Evolutionary conservation across 129 eudicot species (phyloP).

Genomic region (Flaveria ramosissima): DNA sequence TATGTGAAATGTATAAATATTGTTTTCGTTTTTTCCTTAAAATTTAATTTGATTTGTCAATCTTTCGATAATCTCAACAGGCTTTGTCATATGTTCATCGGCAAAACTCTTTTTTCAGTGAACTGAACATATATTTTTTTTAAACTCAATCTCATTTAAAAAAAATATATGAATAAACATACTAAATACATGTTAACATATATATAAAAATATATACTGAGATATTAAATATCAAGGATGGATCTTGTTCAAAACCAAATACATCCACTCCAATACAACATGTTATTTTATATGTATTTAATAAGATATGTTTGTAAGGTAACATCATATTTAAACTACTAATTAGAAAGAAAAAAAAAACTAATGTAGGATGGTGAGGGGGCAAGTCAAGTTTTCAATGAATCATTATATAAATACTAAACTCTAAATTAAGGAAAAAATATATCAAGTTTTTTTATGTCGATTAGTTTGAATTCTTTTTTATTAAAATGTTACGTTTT

Average conservation of each 20-base stretch:
- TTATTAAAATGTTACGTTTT: no score
- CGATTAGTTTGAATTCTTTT: no score
- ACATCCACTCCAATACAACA: neutral
- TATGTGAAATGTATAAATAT: no score
- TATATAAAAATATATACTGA: neutral
- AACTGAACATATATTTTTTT: no score
- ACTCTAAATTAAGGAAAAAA: neutral
- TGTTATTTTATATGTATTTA: neutral
- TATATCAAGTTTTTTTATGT: neutral
- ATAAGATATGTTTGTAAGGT: slow-evolving; percentile 4
- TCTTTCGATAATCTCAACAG: no score
- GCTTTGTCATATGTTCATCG: no score
- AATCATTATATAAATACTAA: neutral
- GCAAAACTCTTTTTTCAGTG: no score
- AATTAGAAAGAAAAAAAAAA: neutral
- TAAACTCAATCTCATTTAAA: no score
- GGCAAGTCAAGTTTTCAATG: neutral
- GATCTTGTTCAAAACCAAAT: slow-evolving; percentile 8
- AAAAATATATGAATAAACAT: no score
- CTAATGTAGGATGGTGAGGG: slow-evolving; percentile 4
- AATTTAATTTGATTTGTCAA: no score
- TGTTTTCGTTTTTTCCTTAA: no score
- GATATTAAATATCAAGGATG: neutral
- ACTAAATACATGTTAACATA: neutral
- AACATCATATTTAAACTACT: neutral